phyloP scores from a whole-genome alignment of 495 filamentous ascomycete genomes.

The Aspergillus cavernicola region DNA sequence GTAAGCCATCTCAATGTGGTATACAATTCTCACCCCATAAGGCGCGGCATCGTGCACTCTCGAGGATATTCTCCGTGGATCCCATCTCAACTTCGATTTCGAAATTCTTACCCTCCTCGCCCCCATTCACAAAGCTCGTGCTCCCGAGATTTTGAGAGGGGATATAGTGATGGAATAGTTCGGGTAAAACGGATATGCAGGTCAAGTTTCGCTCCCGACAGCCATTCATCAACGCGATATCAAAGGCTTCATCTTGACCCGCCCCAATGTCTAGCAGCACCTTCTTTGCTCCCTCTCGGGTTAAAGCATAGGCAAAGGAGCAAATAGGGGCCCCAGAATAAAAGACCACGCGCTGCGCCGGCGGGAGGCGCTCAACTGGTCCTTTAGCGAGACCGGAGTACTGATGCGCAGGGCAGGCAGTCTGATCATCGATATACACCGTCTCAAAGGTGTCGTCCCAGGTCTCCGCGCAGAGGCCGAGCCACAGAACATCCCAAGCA shows the following conservation, averaged over 20 bases:
- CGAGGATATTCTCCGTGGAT: constrained; percentile 19
- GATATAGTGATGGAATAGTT: constrained; percentile 20
- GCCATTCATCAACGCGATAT: constrained; percentile 16
- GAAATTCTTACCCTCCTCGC: constrained; percentile 5
- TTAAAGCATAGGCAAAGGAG: constrained; percentile 44
- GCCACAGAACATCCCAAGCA: constrained; percentile 39
- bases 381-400: constrained; percentile 13
- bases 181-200: constrained; percentile 20
- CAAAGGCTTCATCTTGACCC: constrained; percentile 19
- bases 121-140: constrained; percentile 14
- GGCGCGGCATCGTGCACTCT: constrained; percentile 18
- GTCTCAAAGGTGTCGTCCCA: constrained; percentile 17
- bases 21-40: too few relatives aligned
- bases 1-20: too few relatives aligned
- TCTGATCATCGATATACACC: constrained; percentile 14
- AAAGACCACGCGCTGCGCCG: constrained; percentile 34
- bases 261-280: constrained; percentile 19
- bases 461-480: constrained; percentile 41
- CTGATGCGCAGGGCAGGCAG: constrained; percentile 3
- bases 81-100: constrained; percentile 16
- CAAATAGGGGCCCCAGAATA: constrained; percentile 35
- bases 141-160: constrained; percentile 3
- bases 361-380: constrained; percentile 17
- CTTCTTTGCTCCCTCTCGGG: constrained; percentile 19
- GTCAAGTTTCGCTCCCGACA: constrained; percentile 11